Evolutionary conservation across 768 basidiomycete species (phyloP).

Genomic region (Sarcodon aspratus): DNA sequence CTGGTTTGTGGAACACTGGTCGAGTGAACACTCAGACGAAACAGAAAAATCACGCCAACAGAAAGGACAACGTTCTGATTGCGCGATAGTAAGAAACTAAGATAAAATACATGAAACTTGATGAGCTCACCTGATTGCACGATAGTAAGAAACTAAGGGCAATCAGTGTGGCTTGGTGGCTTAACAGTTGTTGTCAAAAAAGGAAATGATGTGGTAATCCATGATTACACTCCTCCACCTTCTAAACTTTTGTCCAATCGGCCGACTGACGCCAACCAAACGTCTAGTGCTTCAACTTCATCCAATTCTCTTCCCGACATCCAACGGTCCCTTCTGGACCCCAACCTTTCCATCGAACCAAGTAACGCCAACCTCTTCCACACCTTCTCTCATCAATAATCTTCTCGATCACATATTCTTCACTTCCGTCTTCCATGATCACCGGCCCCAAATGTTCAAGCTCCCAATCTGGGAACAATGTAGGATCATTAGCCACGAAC

Average conservation of each 20-base stretch:
- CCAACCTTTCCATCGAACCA: constrained; percentile 3
- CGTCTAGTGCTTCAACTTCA: not conserved
- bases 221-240: not conserved
- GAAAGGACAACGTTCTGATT: too few species aligned
- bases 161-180: too few species aligned
- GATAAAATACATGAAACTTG: too few species aligned
- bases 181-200: too few species aligned
- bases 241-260: constrained; percentile 18
- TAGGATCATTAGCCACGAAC: constrained; percentile 3
- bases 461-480: constrained; percentile 4
- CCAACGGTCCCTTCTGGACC: constrained; percentile 3
- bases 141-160: too few species aligned
- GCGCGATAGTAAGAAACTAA: too few species aligned
- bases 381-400: constrained; percentile 4
- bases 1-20: too few species aligned
- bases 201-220: too few species aligned
- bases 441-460: constrained; percentile 3
- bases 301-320: not conserved
- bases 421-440: not conserved
- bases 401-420: constrained; percentile 7
- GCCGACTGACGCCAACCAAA: too few species aligned
- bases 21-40: too few species aligned
- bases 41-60: too few species aligned
- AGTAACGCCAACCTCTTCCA: constrained; percentile 1
- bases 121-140: too few species aligned